Evolutionary conservation across 805 yeast species (phyloP).

Genomic region (Saccharomycopsis fibuligera): DNA sequence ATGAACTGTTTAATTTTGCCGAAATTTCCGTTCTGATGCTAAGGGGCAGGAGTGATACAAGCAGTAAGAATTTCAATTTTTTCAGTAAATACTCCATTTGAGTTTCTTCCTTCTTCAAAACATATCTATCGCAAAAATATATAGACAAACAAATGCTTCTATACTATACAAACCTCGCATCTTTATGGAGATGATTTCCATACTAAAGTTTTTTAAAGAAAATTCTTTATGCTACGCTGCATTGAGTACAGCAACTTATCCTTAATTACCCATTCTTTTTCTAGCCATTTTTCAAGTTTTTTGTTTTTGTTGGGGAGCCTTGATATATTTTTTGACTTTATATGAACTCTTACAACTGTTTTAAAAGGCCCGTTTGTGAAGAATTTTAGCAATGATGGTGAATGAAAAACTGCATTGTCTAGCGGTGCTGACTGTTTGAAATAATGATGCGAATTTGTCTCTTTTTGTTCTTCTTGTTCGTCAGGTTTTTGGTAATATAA

Average conservation of each 20-base stretch:
- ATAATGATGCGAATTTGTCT: background rate
- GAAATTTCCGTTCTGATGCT: too few relatives aligned
- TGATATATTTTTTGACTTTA: constrained; percentile 39
- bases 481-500: constrained; percentile 30
- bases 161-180: too few relatives aligned
- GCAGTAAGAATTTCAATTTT: too few relatives aligned
- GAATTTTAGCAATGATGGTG: constrained; percentile 31
- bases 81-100: too few relatives aligned
- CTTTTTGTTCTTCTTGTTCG: constrained; percentile 13
- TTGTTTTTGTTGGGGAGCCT: constrained; percentile 47
- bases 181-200: too few relatives aligned
- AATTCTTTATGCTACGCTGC: constrained; percentile 24
- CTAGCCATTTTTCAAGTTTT: constrained; percentile 70
- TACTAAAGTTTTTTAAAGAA: too few relatives aligned
- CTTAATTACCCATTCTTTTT: constrained; percentile 63
- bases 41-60: too few relatives aligned
- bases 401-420: constrained; percentile 13
- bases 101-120: too few relatives aligned
- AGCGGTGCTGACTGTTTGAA: background rate
- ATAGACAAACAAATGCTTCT: too few relatives aligned
- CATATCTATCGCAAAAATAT: too few relatives aligned
- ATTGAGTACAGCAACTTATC: constrained; percentile 45
- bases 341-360: constrained; percentile 39
- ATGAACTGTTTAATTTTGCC: too few relatives aligned
- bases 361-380: constrained; percentile 27